Evolutionary conservation across 2,329 filamentous ascomycete species (phyloP).

Genomic region (Sporothrix schenckii): DNA sequence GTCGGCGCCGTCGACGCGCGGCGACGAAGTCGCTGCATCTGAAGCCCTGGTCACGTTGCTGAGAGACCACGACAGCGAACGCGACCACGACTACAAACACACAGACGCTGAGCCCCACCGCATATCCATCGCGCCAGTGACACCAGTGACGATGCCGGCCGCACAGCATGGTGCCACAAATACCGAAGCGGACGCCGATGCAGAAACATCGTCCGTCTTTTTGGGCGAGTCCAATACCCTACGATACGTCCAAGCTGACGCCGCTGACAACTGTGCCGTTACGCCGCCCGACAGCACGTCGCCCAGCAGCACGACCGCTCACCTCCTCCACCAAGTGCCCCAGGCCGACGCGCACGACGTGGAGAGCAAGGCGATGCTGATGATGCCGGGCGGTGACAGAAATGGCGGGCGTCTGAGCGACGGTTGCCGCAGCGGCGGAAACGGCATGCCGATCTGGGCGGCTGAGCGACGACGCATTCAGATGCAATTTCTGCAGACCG

Average conservation of each 20-base stretch:
- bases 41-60: not conserved
- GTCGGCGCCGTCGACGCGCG: not conserved
- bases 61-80: not conserved
- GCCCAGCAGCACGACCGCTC: not conserved
- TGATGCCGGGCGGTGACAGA: too few species aligned
- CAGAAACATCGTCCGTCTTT: not conserved
- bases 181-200: not conserved
- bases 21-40: not conserved
- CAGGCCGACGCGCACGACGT: not conserved
- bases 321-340: conserved; percentile 9
- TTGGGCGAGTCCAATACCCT: not conserved
- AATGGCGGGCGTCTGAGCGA: not conserved
- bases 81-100: not conserved
- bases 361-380: not conserved
- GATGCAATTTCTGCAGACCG: not conserved
- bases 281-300: not conserved
- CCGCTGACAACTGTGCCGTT: not conserved
- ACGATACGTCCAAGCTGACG: not conserved
- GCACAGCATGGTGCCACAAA: not conserved
- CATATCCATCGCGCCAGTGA: not conserved
- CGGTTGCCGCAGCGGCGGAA: too few species aligned
- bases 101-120: not conserved
- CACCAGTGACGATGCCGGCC: not conserved
- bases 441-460: not conserved
- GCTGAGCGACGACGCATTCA: not conserved